Conservation (phyloP, 2,329 filamentous ascomycete species). For the Huntiella savannae region DNA sequence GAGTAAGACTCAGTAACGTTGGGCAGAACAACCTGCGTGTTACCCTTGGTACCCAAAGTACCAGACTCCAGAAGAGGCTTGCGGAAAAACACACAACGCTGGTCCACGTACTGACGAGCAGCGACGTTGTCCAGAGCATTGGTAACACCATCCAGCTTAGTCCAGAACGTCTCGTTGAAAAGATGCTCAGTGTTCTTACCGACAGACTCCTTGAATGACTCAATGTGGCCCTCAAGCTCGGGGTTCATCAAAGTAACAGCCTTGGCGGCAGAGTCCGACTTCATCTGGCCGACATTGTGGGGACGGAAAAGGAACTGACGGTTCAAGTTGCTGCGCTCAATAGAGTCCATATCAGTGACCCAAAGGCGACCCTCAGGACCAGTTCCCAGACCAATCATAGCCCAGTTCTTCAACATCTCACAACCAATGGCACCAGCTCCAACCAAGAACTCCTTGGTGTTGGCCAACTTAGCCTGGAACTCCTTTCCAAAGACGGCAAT, state of each 20-base stretch:
- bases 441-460: constrained; percentile 82
- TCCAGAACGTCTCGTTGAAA: constrained; percentile 91
- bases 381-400: constrained; percentile 87
- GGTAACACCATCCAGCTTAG: constrained; percentile 70
- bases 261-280: constrained; percentile 81
- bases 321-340: constrained; percentile 97
- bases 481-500: constrained; percentile 90
- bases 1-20: constrained; percentile 92
- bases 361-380: constrained; percentile 77
- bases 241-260: constrained; percentile 95
- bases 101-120: constrained; percentile 87
- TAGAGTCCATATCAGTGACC: constrained; percentile 95
- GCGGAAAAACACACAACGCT: constrained; percentile 93
- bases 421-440: constrained; percentile 94
- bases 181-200: constrained; percentile 80
- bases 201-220: constrained; percentile 72
- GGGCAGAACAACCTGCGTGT: constrained; percentile 88
- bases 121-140: constrained; percentile 97
- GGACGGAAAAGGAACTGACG: constrained; percentile 89
- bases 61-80: constrained; percentile 93
- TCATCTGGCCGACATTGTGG: constrained; percentile 84
- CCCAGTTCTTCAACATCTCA: constrained; percentile 99
- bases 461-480: constrained; percentile 83
- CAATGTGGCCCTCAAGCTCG: constrained; percentile 71
- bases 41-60: constrained; percentile 96